These are phyloP conservation scores for Dactylellina haptotyla DNA, from an alignment of 2,329 filamentous ascomycete species.

Conservation along the genomic window DNA sequence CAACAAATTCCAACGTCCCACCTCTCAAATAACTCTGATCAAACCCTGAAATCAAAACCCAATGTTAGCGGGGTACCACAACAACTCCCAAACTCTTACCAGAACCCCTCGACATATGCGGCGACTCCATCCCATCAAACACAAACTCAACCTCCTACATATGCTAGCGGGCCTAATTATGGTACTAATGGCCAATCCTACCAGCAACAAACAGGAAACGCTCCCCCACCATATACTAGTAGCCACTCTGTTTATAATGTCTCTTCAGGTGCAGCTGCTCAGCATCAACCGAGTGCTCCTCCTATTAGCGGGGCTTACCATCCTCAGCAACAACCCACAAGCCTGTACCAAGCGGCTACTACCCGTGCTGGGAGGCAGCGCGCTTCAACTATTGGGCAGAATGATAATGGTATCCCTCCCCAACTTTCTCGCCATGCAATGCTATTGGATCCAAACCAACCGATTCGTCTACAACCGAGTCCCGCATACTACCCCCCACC, in stretches of 20 bases:
- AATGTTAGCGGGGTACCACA: slow-evolving; percentile 54
- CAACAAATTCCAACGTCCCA: slow-evolving; percentile 79
- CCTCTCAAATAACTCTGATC: slow-evolving; percentile 49
- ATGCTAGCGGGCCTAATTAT: slow-evolving; percentile 45
- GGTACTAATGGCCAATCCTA: slow-evolving; percentile 58
- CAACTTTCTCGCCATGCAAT: slow-evolving; percentile 94
- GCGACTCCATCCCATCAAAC: slow-evolving; percentile 13
- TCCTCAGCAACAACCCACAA: slow-evolving; percentile 69
- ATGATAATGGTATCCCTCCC: slow-evolving; percentile 89
- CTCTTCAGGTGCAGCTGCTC: slow-evolving; percentile 1
- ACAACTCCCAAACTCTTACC: slow-evolving; percentile 34
- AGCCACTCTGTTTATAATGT: slow-evolving; percentile 33
- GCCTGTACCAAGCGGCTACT: slow-evolving; percentile 78
- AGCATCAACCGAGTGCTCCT: slow-evolving; percentile 17
- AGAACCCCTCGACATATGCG: slow-evolving; percentile 45
- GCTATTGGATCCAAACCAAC: slow-evolving; percentile 92
- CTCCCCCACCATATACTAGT: slow-evolving; percentile 36
- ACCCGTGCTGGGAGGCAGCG: slow-evolving; percentile 83
- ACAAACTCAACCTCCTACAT: slow-evolving; percentile 51
- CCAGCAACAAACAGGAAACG: slow-evolving; percentile 53
- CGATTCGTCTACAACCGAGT: slow-evolving; percentile 92
- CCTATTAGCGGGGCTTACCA: slow-evolving; percentile 46
- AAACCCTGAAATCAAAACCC: slow-evolving; percentile 82
- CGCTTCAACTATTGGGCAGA: slow-evolving; percentile 95
- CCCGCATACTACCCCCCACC: slow-evolving; percentile 97